These are phyloP conservation scores for Diatrype stigma DNA, from an alignment of 2,329 filamentous ascomycete species.

Conservation along the genomic window DNA sequence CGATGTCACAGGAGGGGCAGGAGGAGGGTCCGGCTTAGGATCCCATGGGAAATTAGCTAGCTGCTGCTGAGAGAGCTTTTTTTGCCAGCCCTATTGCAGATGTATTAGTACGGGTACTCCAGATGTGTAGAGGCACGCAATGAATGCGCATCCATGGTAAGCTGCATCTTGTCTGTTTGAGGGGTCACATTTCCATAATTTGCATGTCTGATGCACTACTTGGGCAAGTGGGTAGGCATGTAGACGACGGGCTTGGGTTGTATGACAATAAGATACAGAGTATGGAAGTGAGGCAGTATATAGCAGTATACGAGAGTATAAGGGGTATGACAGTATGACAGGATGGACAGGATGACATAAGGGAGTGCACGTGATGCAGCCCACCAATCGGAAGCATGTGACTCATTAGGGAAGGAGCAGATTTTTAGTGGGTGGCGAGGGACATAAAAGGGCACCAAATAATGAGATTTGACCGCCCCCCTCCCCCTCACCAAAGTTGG, in stretches of 20 bases:
- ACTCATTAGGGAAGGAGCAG: constrained; percentile 11
- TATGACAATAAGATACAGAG: no score
- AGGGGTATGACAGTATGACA: no score
- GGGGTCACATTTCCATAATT: no score
- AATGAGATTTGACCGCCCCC: constrained; percentile 41
- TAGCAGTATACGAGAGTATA: no score
- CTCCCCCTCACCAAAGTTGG: constrained; percentile 22
- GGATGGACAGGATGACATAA: neutral
- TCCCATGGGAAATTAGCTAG: constrained; percentile 96
- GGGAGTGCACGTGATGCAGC: neutral
- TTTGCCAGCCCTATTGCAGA: constrained; percentile 76
- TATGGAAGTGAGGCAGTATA: no score
- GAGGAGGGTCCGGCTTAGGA: constrained; percentile 65
- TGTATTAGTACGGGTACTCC: constrained; percentile 10
- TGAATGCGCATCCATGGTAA: neutral
- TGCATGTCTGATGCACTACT: neutral
- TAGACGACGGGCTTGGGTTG: neutral
- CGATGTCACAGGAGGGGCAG: constrained; percentile 36
- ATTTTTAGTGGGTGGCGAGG: constrained; percentile 23
- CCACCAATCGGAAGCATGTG: constrained; percentile 22
- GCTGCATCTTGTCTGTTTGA: no score
- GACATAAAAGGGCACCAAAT: constrained; percentile 55
- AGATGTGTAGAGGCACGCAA: constrained; percentile 1
- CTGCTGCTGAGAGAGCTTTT: constrained; percentile 77
- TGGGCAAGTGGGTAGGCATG: neutral